Conservation (phyloP, 805 yeast genomes). For the Lipomyces anomalus region DNA sequence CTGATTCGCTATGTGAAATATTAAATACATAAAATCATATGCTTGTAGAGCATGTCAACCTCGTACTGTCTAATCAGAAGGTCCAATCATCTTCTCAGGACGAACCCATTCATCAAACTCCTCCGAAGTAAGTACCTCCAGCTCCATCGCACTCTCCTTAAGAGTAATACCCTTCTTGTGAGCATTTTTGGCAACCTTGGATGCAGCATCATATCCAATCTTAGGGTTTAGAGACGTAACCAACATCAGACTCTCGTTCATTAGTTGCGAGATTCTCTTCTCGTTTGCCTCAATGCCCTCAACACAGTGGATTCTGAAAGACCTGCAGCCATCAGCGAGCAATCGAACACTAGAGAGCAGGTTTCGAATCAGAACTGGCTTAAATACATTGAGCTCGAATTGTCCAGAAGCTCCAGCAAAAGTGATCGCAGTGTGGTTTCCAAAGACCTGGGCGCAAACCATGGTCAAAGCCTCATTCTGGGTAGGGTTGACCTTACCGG, state of each 20-base stretch:
- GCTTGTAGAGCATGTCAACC: too few species aligned
- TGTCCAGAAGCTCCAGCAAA: slow-evolving; percentile 99
- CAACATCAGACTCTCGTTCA: slow-evolving; percentile 94
- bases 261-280: slow-evolving; percentile 76
- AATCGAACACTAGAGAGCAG: slow-evolving; percentile 81
- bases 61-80: slow-evolving; percentile 40
- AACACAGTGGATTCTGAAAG: slow-evolving; percentile 92
- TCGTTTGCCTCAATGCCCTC: slow-evolving; percentile 88
- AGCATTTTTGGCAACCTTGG: slow-evolving; percentile 97
- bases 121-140: slow-evolving; percentile 72
- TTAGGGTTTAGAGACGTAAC: slow-evolving; percentile 98
- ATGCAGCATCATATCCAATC: slow-evolving; percentile 96
- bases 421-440: slow-evolving; percentile 91
- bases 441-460: slow-evolving; percentile 97
- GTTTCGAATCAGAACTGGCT: slow-evolving; percentile 92
- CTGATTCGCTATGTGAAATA: too few species aligned
- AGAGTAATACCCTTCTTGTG: slow-evolving; percentile 96
- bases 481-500: slow-evolving; percentile 98
- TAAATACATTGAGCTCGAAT: slow-evolving; percentile 93
- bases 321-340: slow-evolving; percentile 79
- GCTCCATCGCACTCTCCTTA: slow-evolving; percentile 89
- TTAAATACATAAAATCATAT: too few species aligned
- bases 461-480: slow-evolving; percentile 98
- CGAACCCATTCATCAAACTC: slow-evolving; percentile 96
- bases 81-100: slow-evolving; percentile 98